These are phyloP conservation scores for Plasmodium chabaudi DNA, from an alignment of 169 alveolate genomes.

Conservation along the genomic window DNA sequence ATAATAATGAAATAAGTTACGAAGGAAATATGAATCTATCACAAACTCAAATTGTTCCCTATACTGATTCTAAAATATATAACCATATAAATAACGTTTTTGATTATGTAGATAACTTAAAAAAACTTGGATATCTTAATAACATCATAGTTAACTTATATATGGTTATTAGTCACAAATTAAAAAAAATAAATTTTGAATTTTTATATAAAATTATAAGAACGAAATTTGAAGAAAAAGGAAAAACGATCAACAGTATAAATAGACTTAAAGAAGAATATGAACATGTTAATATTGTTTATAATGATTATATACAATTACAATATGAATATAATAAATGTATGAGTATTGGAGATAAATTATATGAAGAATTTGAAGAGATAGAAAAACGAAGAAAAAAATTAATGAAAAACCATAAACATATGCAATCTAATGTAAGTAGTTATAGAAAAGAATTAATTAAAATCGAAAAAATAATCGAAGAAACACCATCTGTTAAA, in stretches of 20 bases:
- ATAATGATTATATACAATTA: conserved; percentile 47
- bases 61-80: conserved; percentile 22
- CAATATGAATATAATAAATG: conserved; percentile 52
- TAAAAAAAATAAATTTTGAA: not conserved
- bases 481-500: conserved; percentile 47
- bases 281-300: conserved; percentile 33
- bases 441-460: conserved; percentile 47
- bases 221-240: conserved; percentile 5
- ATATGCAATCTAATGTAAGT: conserved; percentile 31
- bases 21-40: too few species aligned
- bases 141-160: conserved; percentile 28
- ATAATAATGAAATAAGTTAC: too few species aligned
- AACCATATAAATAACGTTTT: conserved; percentile 35
- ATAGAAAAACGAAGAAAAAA: conserved; percentile 42
- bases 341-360: conserved; percentile 12
- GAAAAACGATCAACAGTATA: not conserved
- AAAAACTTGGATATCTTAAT: conserved; percentile 27
- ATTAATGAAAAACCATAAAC: conserved; percentile 7
- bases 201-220: conserved; percentile 23
- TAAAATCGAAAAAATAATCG: conserved; percentile 54
- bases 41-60: conserved; percentile 8
- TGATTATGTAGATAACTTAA: conserved; percentile 15
- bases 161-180: conserved; percentile 12
- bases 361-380: conserved; percentile 51
- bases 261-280: conserved; percentile 23